phyloP scores from a whole-genome alignment of 176 grass and related monocot species.

The Microstegium vimineum region DNA sequence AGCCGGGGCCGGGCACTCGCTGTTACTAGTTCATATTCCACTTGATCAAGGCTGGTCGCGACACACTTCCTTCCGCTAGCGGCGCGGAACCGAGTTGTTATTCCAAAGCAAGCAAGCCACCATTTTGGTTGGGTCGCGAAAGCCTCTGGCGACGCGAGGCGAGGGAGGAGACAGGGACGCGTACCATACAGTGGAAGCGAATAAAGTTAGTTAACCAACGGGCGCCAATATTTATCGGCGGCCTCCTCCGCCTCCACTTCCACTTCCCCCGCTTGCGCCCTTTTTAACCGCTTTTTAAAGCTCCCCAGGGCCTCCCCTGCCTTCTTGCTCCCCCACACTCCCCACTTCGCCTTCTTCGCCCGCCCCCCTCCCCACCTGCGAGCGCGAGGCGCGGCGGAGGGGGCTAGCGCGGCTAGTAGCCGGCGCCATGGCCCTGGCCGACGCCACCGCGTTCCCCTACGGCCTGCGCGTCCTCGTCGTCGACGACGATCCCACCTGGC shows the following conservation, averaged over 20 bases:
- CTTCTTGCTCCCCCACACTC: conserved; percentile 23
- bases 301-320: conserved; percentile 12
- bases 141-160: neutral
- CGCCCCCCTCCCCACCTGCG: neutral
- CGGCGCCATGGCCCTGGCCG: conserved; percentile 37
- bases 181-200: neutral
- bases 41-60: conserved; percentile 26
- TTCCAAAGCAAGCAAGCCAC: conserved; percentile 28
- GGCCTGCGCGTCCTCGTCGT: conserved; percentile 97
- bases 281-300: conserved; percentile 55
- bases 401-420: conserved; percentile 17
- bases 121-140: neutral
- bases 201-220: conserved; percentile 52
- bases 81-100: neutral
- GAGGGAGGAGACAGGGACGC: neutral
- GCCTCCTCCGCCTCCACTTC: conserved; percentile 35
- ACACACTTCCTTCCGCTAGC: conserved; percentile 1
- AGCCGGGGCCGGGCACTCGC: neutral
- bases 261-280: conserved; percentile 24
- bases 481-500: conserved; percentile 95
- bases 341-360: neutral
- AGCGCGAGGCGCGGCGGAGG: conserved; percentile 5
- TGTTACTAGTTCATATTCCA: conserved; percentile 8
- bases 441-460: conserved; percentile 72
- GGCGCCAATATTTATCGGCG: conserved; percentile 42